Evolutionary conservation across 352 stramenopile genomes (phyloP), one percentile per base, ranked within the genome.

Genomic region (Aphanomyces invadans): DNA sequence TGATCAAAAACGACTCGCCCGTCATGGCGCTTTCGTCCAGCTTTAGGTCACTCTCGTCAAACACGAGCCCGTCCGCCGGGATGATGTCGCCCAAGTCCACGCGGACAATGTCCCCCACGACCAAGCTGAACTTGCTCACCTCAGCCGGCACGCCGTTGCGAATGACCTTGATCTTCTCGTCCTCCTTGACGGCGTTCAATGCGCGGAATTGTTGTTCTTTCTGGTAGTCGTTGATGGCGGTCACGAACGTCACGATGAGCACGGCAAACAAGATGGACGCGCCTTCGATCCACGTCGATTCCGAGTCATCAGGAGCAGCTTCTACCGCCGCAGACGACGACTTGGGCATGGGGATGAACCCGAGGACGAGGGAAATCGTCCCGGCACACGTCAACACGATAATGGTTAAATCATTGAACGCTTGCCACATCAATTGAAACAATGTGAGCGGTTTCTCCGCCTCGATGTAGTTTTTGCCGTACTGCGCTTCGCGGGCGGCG

Each of bases 231-330:
- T 95, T 96, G 23, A 76, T 75, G 3, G 88, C 88, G 2, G 86
- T 95, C 2, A 97, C 86, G 11, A 96, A 67, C 19, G 92, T 83
- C 15, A 97, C 92, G 53, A 96, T 88, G 9, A 86, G 63, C n/a
- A 98, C 92, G 0, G 92, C 87, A 28, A 83, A 56, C 4, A 98
- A 70, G 62, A 98, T 64, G 2, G 55, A 90, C n/a, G 78, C 73
- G 31, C 89, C 90, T 78, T 97, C 89, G 45, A 97, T 83, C 90
- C 90, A 97, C 36, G 77, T 81, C 29, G 73, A 73, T 12, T 70
- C 51, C 7, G 56, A 44, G 45, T 75, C 56, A 29, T 38, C 33
- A 12, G 1, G 31, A 2, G 3, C 15, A 23, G 33, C 36, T n/a
- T n/a, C n/a, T n/a, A n/a, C n/a, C 4, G n/a, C 21, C 11, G 21